Base-by-base conservation (phyloP, 768 basidiomycete species). In the Mycena pura region DNA sequence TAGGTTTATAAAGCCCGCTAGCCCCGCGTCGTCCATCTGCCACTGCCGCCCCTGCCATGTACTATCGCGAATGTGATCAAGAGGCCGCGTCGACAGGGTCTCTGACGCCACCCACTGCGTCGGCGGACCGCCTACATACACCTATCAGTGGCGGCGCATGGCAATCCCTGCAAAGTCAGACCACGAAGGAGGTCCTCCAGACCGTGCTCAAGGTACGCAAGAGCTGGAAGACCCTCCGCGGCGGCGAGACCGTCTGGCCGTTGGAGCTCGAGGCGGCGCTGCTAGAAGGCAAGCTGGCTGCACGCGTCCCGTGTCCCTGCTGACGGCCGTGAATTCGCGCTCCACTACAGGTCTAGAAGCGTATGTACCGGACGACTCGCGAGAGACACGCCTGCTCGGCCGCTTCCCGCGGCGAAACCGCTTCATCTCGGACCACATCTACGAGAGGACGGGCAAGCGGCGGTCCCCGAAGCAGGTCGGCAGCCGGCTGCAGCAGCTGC, bases 391-490 rank as follows among this genome's bases (percentile, higher is more conserved):
- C 54, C 83, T 88, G 17, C 82, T 92, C 3, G 89, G 89, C 22
- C 84, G 91, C 49, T 91, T 89, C 69, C 91, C 91, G 34, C 85
- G 89, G 82, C 81, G 91, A 57, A 92, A 92, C 74, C 83, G 87
- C 45, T 92, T 91, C 74, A 89, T 92, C 63, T 89, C 90, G 50
- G 88, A 92, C 64, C 87, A 89, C 74, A 91, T 92, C 70, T 85
- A 79, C 69, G 78, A 80, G 32, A 83, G 81, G 63, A 92, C 91
- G 0, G 89, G 90, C 22, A 86, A 88, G 71, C 79, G 82, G 61
- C 82, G 91, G 60, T 88, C 88, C 8, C 84, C 90, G 22, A 92
- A 92, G 72, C 90, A 92, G 73, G 90, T 92, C 45, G 90, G 91
- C 57, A 90, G 88, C 69, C 88, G 91, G 55, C 78, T 92, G 29